These are phyloP conservation scores for Pestalotiopsis sp. DNA, from an alignment of 2,329 filamentous ascomycete species.

Conservation along the genomic window DNA sequence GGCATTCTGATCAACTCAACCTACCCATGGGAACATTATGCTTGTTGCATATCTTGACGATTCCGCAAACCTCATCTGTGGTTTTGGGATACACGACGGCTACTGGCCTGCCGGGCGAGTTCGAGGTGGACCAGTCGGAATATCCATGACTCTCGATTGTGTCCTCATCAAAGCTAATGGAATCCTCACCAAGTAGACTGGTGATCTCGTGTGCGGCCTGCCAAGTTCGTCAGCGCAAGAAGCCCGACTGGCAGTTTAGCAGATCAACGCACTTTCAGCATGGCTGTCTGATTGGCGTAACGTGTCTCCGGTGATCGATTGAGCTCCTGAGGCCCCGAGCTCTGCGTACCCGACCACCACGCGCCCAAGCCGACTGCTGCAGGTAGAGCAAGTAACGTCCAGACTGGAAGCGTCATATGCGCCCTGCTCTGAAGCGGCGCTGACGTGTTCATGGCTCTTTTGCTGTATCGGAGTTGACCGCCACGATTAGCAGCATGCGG, in stretches of 20 bases:
- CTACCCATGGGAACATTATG: slow-evolving; percentile 67
- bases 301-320: not conserved
- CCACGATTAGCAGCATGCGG: not conserved
- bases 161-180: slow-evolving; percentile 65
- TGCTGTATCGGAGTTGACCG: not conserved
- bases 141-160: slow-evolving; percentile 67
- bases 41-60: slow-evolving; percentile 65
- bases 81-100: slow-evolving; percentile 66
- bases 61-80: slow-evolving; percentile 65
- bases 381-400: not conserved
- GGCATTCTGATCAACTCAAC: slow-evolving; percentile 6
- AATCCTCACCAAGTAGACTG: slow-evolving; percentile 55
- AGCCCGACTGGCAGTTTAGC: not conserved
- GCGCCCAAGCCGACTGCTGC: not conserved
- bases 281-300: not conserved
- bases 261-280: not conserved
- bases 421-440: not conserved
- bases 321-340: not conserved
- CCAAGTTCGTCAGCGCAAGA: not conserved
- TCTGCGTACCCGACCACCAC: not conserved
- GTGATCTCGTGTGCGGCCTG: slow-evolving; percentile 62
- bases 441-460: not conserved
- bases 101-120: slow-evolving; percentile 64
- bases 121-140: slow-evolving; percentile 73
- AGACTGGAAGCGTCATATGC: not conserved